Evolutionary conservation across 1,284 basidiomycete genomes (phyloP).

Genomic region (Puccinia hordei): DNA sequence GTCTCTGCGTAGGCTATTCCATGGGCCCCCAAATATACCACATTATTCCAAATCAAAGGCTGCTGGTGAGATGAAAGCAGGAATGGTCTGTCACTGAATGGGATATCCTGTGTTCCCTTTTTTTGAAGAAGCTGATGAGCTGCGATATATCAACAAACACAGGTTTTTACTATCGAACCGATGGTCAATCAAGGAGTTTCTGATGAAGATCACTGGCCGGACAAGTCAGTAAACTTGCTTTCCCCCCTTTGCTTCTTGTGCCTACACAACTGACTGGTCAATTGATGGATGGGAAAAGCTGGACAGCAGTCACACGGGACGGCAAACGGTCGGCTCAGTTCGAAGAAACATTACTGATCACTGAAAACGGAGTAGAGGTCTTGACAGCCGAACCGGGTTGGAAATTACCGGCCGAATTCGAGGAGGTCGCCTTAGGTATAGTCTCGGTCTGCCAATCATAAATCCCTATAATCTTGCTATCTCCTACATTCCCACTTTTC

Average conservation of each 20-base stretch:
- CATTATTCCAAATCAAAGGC: constrained; percentile 62
- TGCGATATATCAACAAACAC: not conserved
- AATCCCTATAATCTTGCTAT: not conserved
- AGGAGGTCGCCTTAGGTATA: constrained; percentile 24
- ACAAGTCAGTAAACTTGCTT: constrained; percentile 51
- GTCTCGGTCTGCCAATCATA: constrained; percentile 15
- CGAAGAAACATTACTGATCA: constrained; percentile 91
- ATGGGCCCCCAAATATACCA: constrained; percentile 61
- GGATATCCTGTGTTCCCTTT: not conserved
- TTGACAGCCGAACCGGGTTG: constrained; percentile 67
- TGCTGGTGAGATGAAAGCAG: constrained; percentile 60
- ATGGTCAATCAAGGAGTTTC: constrained; percentile 82
- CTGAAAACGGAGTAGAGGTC: constrained; percentile 85
- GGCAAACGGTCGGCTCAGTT: constrained; percentile 89
- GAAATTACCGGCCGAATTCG: constrained; percentile 46
- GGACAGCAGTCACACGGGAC: constrained; percentile 89
- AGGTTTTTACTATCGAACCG: constrained; percentile 62
- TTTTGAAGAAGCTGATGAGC: too few relatives aligned
- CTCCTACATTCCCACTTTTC: too few relatives aligned
- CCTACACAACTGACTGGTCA: constrained; percentile 64
- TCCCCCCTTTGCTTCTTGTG: not conserved
- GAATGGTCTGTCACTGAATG: constrained; percentile 32
- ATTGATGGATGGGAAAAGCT: constrained; percentile 64
- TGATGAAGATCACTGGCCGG: constrained; percentile 57
- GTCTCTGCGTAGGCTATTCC: constrained; percentile 61